Evolutionary conservation across 768 basidiomycete genomes (phyloP), one percentile per base, ranked within the genome.

Genomic region (Cubamyces lactineus): DNA sequence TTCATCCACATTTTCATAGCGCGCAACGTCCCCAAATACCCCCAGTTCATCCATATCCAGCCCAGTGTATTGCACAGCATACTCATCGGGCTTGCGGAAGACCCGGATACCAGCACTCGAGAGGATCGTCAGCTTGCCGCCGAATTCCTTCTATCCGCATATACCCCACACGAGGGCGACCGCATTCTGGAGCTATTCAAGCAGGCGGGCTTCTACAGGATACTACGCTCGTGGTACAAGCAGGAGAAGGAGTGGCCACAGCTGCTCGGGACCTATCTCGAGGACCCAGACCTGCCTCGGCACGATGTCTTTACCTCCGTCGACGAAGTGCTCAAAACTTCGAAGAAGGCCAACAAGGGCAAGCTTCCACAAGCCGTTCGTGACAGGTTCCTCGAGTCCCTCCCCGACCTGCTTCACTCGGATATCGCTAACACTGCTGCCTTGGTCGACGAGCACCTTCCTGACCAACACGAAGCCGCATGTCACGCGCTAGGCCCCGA

Each of bases 1-100:
- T 92, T 99, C 73, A 82, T 96, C 52, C 87, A 96, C 70, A 98
- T 99, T 63, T 99, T 99, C 75, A 83, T 98, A 59, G 93, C 97
- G 3, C 89, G 96, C 61, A 99, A 98, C 73, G 86, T 97, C 12
- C 94, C 97, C 0, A 98, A 98, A 76, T 99, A 98, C 75, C 87
- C 91, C 1, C 95, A 97, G 74, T 93, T 88, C 73, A 81, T 94
- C 50, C 74, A 83, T 57, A 78, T 94, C 43, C 75, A 88, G 0
- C 84, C 88, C 0, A 87, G 83, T 62, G 78, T 83, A 3, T 79
- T 95, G 17, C 89, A 94, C 67, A 80, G 77, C 42, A 86, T 98
- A 67, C 84, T 99, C 51, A 79, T 90, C 60, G 84, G 84, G 6
- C 86, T 99, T 13, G 86, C 92, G 0, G 79, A 84, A 61, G 93